These are phyloP conservation scores for Lactarius hengduanensis DNA, from an alignment of 768 basidiomycete genomes.

Conservation along the genomic window DNA sequence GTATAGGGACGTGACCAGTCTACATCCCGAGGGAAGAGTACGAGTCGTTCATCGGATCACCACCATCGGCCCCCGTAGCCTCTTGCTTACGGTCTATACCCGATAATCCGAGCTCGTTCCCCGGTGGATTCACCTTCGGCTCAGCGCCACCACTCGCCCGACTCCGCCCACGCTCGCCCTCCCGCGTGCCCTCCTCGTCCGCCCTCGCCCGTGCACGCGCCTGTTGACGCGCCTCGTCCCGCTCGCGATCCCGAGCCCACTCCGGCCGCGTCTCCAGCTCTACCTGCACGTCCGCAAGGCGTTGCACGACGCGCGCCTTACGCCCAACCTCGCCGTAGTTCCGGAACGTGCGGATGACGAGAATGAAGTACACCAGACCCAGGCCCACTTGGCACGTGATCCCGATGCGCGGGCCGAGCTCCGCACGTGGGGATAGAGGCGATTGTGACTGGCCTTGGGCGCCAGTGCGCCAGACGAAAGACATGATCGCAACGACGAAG, in stretches of 20 bases:
- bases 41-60: slow-evolving; percentile 7
- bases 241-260: background rate
- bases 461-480: slow-evolving; percentile 67
- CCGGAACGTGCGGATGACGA: slow-evolving; percentile 62
- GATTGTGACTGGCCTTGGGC: slow-evolving; percentile 41
- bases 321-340: slow-evolving; percentile 47
- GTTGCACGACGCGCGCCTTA: slow-evolving; percentile 17
- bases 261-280: slow-evolving; percentile 22
- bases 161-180: background rate
- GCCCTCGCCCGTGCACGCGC: background rate
- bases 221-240: background rate
- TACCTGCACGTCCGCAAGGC: slow-evolving; percentile 28
- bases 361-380: slow-evolving; percentile 58
- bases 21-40: slow-evolving; percentile 13
- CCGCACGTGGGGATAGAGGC: slow-evolving; percentile 40
- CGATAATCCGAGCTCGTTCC: slow-evolving; percentile 16
- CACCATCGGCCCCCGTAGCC: background rate
- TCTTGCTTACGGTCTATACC: slow-evolving; percentile 21
- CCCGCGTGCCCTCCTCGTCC: background rate
- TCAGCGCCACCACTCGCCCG: background rate
- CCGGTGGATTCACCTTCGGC: background rate
- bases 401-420: slow-evolving; percentile 52
- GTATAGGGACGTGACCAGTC: background rate
- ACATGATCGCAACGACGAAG: slow-evolving; percentile 60
- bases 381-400: slow-evolving; percentile 54